Base-by-base conservation (phyloP, 139 green algal species). In the Desmodesmus armatus region DNA sequence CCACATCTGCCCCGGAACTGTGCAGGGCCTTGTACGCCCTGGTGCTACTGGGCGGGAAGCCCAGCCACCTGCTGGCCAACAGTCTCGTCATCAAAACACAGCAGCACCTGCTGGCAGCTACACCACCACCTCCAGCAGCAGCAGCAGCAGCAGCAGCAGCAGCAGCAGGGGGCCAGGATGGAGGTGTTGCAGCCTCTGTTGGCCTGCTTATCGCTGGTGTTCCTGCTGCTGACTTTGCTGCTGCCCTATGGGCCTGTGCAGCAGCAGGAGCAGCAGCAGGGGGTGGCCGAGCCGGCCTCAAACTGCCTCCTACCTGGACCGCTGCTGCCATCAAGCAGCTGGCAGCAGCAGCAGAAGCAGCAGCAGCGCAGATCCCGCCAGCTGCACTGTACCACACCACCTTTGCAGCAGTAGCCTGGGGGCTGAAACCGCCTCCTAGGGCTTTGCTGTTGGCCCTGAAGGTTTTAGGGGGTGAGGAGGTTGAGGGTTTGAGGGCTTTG, bases 51-150 rank as follows among this genome's bases (percentile, higher is more conserved):
- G 29, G 9, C 6, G 73, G 31, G 47, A 49, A 0, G 33, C 47
- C 31, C 19, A 49, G 31, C 47, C 13, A 47, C 47, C 1, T 67
- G 29, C 35, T 80, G 73, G 73, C 49, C 5, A 67, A 67, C 15
- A 51, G 47, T 49, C n/a, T 79, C 3, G 72, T 79, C 72, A 79
- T 79, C 27, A 79, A 79, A 23, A 79, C 72, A 35, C 76, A 82
- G 55, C 53, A 82, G 55, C 76, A 82, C 31, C 76, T 60, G 33
- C 31, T 23, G 15, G 60, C 53, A 40, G 76, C 76, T 39, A 21
- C 55, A 55, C 6, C 44, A 37, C 4, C n/a, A 29, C 3, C 44
- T 29, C 0, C 11, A 53, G n/a, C 53, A 71, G 0, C 76, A 55
- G 37, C 74, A 51, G 39, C 76, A 33, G 53, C 76, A 60, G 71